These are phyloP conservation scores for Clavaria fumosa DNA, from an alignment of 768 basidiomycete species.

Conservation along the genomic window DNA sequence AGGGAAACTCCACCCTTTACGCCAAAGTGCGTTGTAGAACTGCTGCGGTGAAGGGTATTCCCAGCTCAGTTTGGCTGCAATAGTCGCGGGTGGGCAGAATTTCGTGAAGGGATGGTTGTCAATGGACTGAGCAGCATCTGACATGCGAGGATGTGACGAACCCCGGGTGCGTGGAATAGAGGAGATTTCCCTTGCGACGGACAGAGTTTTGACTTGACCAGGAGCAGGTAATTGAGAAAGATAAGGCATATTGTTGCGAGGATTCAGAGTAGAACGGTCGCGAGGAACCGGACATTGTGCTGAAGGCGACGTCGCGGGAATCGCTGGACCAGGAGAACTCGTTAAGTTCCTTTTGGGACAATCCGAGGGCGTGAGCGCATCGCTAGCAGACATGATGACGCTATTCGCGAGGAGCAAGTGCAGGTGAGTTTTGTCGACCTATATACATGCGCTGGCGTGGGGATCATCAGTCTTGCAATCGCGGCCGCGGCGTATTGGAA, in stretches of 20 bases:
- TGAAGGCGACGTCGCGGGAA: background rate
- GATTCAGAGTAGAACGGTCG: too few relatives aligned
- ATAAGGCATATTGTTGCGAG: slow-evolving; percentile 4
- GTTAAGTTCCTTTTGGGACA: too few relatives aligned
- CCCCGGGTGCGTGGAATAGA: slow-evolving; percentile 3
- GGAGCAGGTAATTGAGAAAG: slow-evolving; percentile 3
- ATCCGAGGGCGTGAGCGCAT: too few relatives aligned
- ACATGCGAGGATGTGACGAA: too few relatives aligned
- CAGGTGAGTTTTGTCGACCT: too few relatives aligned
- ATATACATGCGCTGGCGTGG: too few relatives aligned
- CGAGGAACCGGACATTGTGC: slow-evolving; percentile 2
- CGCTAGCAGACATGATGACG: too few relatives aligned
- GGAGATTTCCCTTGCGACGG: background rate
- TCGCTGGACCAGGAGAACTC: background rate
- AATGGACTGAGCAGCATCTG: too few relatives aligned
- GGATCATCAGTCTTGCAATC: too few relatives aligned
- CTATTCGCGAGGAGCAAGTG: too few relatives aligned
- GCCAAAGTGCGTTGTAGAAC: slow-evolving; percentile 5
- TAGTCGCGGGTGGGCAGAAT: background rate
- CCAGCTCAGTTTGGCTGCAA: slow-evolving; percentile 1
- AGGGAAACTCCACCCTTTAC: slow-evolving; percentile 4
- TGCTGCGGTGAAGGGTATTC: slow-evolving; percentile 7
- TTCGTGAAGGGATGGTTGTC: too few relatives aligned
- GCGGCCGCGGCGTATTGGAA: too few relatives aligned
- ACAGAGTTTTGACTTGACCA: slow-evolving; percentile 1